Conservation (phyloP, 1,284 basidiomycete species). For the Singerocomus inundabilis region DNA sequence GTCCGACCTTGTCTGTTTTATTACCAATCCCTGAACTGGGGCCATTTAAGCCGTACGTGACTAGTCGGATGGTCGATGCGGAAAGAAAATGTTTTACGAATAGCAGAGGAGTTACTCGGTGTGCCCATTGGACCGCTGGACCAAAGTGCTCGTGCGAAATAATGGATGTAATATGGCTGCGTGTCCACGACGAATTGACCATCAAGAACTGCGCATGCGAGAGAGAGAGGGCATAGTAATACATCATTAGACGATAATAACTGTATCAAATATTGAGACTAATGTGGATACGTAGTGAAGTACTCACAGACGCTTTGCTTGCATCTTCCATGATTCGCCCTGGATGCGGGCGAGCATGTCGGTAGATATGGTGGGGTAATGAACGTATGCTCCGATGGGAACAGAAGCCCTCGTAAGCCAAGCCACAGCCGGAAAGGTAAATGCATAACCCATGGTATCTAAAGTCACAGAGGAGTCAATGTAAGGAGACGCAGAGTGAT, state of each 20-base stretch:
- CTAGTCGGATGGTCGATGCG: slow-evolving; percentile 21
- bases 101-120: slow-evolving; percentile 24
- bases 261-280: slow-evolving; percentile 38
- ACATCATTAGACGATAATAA: slow-evolving; percentile 90
- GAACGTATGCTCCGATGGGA: slow-evolving; percentile 88
- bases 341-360: slow-evolving; percentile 88
- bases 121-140: slow-evolving; percentile 26
- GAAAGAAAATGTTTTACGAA: slow-evolving; percentile 28
- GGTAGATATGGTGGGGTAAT: slow-evolving; percentile 95
- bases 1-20: slow-evolving; percentile 1
- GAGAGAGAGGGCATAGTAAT: slow-evolving; percentile 77
- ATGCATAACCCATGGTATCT: slow-evolving; percentile 99
- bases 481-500: slow-evolving; percentile 3
- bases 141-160: slow-evolving; percentile 51
- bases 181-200: slow-evolving; percentile 97
- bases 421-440: slow-evolving; percentile 80
- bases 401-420: slow-evolving; percentile 53
- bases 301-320: slow-evolving; percentile 26
- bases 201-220: slow-evolving; percentile 77
- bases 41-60: slow-evolving; percentile 16
- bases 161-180: slow-evolving; percentile 77
- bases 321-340: slow-evolving; percentile 72
- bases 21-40: slow-evolving; percentile 9
- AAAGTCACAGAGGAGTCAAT: background rate
- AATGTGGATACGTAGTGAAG: background rate